Evolutionary conservation across 495 filamentous ascomycete species (phyloP), one percentile per base, ranked within the genome.

Genomic region (Neurospora terricola): DNA sequence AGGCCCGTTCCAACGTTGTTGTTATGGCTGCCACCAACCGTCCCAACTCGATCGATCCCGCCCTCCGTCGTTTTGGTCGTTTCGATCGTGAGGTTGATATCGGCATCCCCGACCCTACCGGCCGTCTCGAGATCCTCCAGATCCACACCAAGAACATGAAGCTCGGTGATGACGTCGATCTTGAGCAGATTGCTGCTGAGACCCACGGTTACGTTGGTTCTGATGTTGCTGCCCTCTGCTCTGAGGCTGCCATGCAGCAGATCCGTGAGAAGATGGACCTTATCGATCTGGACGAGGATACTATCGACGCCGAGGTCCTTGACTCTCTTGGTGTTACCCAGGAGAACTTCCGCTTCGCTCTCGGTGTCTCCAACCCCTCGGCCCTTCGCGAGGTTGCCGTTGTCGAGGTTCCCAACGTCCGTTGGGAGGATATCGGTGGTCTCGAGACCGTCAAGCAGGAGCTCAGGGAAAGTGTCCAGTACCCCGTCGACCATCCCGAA

Each of bases 61-160:
- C 96, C 72, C 92, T 99, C 74, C 94, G 96, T 79, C 94, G 96
- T 75, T 97, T 97, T 80, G 96, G 96, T 69, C 96, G 95, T 83
- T 98, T 98, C 86, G 95, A 97, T 83, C 96, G 95, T 83, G 95
- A 98, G 82, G 95, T 98, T 73, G 95, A 98, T 79, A 97, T 98
- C 77, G 94, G 95, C 76, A 97, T 98, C 75, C 95, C 95, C 40
- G 95, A 98, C 84, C 96, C 96, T 71, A 98, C 96, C 79, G 96
- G 96, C 75, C 96, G 96, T 89, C 92, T 99, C 59, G 96, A 99
- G 86, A 98, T 99, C 81, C 89, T 99, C 69, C 92, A 94, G 83
- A 99, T 99, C 76, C 96, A 99, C 87, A 98, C 96, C 77, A 99
- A 99, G 90, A 99, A 99, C 89, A 99, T 99, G 96, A 99, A 98